Evolutionary conservation across 306 rosid species (phyloP), one percentile per base, ranked within the genome.

Genomic region (Canavalia gladiata): DNA sequence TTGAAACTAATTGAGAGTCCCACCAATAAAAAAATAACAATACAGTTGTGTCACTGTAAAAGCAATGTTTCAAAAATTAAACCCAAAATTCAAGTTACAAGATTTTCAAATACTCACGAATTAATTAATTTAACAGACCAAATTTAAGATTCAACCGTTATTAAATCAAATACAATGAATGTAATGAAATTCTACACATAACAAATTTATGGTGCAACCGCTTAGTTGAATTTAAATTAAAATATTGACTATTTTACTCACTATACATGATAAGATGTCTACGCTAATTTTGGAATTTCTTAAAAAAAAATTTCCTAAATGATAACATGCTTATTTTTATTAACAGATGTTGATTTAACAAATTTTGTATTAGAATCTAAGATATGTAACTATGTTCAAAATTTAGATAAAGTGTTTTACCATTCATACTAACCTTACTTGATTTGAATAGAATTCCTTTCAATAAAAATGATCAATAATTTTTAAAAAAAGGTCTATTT

Each of bases 1-100:
- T 57, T 39, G 74, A 49, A 82, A 81, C 78, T 59, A 63, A 79
- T 81, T 57, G 49, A 84, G 75, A 49, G 46, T 46, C 85, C 37
- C 82, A 65, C 47, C 75, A 8, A 7, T 12, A 7, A 31, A 4
- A 41, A 55, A 56, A 10, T 0, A 39, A 41, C 12, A 4, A 10
- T 7, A 66, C 25, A 72, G 49, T 35, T 2, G 9, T 52, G 45
- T 33, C 4, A 62, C 28, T 30, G 4, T 62, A 63, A 33, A 10
- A 60, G 41, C 2, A 68, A 47, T 35, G 6, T 68, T 30, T 29
- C 2, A 68, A 68, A 46, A 68, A 25, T 7, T 41, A 25, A 28
- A 45, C 2, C 1, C 4, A 4, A 9, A 45, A 43, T 54, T 12
- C 4, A 51, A 51, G 1, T 57, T 2, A 57, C 7, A 13, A 0